Evolutionary conservation across 768 basidiomycete species (phyloP).

Genomic region (Pseudohyphozyma bogoriensis): DNA sequence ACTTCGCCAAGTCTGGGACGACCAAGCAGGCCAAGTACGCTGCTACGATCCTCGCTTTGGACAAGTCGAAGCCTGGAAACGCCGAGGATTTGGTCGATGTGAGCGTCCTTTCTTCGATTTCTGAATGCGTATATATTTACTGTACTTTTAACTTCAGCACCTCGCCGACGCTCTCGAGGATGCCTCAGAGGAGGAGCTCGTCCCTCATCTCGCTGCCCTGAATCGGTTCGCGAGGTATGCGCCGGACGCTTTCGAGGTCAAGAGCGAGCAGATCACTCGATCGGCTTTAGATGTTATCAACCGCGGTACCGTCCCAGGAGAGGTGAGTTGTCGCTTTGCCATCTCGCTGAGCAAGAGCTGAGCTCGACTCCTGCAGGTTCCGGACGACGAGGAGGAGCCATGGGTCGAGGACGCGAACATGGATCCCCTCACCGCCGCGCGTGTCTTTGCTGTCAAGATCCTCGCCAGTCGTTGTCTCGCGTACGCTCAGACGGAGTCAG

Average conservation of each 20-base stretch:
- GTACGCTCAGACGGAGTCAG: constrained; percentile 46
- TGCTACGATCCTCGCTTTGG: constrained; percentile 29
- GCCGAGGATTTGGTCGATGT: constrained; percentile 27
- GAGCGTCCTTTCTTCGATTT: not conserved
- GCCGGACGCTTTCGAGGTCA: constrained; percentile 64
- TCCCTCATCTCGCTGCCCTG: constrained; percentile 60
- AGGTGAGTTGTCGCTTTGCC: constrained; percentile 25
- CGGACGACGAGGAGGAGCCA: constrained; percentile 48
- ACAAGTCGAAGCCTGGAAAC: not conserved
- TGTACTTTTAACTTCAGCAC: too few relatives aligned
- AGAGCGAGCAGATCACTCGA: constrained; percentile 61
- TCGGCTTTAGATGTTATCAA: constrained; percentile 45
- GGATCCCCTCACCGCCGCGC: constrained; percentile 52
- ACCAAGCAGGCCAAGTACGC: constrained; percentile 29
- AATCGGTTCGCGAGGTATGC: constrained; percentile 60
- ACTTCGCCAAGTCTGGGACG: not conserved
- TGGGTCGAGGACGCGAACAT: constrained; percentile 67
- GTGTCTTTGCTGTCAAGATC: constrained; percentile 66
- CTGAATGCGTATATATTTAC: not conserved
- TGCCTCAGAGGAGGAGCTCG: constrained; percentile 47
- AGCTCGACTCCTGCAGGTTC: not conserved
- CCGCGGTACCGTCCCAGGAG: constrained; percentile 18
- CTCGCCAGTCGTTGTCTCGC: constrained; percentile 69
- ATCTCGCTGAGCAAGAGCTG: too few relatives aligned
- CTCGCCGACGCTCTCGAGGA: constrained; percentile 50